Conservation (phyloP, 2,329 filamentous ascomycete genomes). For the Alternaria panax region DNA sequence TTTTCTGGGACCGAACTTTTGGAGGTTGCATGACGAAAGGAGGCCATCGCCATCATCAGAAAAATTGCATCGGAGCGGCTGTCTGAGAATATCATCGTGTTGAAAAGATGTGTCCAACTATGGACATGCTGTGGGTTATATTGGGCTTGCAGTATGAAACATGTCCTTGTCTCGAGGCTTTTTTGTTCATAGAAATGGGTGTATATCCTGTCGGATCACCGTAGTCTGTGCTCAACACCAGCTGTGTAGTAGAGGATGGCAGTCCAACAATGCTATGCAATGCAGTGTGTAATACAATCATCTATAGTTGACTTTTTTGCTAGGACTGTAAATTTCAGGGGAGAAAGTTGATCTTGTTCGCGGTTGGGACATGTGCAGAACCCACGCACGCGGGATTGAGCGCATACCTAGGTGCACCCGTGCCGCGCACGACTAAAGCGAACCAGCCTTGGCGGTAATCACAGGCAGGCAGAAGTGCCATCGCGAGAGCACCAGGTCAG, state of each 20-base stretch:
- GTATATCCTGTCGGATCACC: neutral
- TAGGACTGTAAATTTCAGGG: neutral
- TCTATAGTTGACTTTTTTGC: neutral
- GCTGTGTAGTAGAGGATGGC: neutral
- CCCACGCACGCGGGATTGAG: neutral
- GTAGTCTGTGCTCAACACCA: neutral
- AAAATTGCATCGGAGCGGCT: slow-evolving; percentile 15
- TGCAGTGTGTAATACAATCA: neutral
- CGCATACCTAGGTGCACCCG: neutral
- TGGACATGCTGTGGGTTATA: neutral
- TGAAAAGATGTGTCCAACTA: neutral
- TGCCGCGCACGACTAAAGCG: neutral
- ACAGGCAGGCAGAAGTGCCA: neutral
- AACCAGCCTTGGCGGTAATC: slow-evolving; percentile 13
- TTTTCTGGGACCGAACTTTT: neutral
- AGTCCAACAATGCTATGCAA: neutral
- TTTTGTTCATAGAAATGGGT: neutral
- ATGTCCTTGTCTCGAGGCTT: neutral
- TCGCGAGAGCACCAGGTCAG: neutral
- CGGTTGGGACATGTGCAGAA: neutral
- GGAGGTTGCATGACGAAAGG: neutral
- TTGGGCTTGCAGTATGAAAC: neutral
- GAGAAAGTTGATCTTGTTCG: neutral
- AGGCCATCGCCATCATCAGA: neutral
- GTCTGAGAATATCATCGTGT: slow-evolving; percentile 7